Conservation (phyloP, 495 filamentous ascomycete species). For the Filosporella fistucella region DNA sequence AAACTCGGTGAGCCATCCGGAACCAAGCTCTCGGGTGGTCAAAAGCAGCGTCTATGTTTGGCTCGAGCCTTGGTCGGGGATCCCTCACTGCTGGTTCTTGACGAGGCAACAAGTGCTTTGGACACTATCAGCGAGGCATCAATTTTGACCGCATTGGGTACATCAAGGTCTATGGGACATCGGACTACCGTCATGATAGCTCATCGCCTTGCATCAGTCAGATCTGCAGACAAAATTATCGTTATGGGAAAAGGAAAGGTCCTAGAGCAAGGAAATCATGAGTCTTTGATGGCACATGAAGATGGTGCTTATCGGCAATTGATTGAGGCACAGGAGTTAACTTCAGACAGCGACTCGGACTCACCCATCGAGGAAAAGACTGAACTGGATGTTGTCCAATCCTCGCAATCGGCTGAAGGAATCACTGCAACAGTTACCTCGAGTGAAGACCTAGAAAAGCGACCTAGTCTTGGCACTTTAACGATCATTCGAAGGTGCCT, state of each 20-base stretch:
- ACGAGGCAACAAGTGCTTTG: conserved; percentile 50
- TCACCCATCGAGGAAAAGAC: neutral
- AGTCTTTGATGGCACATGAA: conserved; percentile 53
- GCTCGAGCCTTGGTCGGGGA: conserved; percentile 45
- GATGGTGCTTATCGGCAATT: conserved; percentile 21
- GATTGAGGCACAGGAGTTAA: conserved; percentile 14
- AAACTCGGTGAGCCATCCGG: conserved; percentile 49
- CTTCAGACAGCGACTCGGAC: neutral
- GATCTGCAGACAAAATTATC: conserved; percentile 65
- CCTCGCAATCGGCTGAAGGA: neutral
- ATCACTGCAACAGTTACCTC: neutral
- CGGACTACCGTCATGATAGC: conserved; percentile 58
- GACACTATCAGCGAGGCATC: conserved; percentile 45
- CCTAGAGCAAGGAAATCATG: conserved; percentile 65
- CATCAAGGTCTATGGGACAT: conserved; percentile 18
- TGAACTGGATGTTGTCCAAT: neutral
- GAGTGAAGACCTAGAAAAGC: neutral
- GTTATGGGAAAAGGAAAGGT: conserved; percentile 64
- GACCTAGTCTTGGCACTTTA: conserved; percentile 3
- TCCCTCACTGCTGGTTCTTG: conserved; percentile 44
- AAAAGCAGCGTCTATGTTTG: conserved; percentile 61
- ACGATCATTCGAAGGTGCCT: conserved; percentile 15
- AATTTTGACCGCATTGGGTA: conserved; percentile 38
- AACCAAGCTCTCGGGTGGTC: conserved; percentile 52
- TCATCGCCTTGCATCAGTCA: conserved; percentile 55